Evolutionary conservation across 1,284 basidiomycete species (phyloP).

Genomic region (Ganoderma resinaceum): DNA sequence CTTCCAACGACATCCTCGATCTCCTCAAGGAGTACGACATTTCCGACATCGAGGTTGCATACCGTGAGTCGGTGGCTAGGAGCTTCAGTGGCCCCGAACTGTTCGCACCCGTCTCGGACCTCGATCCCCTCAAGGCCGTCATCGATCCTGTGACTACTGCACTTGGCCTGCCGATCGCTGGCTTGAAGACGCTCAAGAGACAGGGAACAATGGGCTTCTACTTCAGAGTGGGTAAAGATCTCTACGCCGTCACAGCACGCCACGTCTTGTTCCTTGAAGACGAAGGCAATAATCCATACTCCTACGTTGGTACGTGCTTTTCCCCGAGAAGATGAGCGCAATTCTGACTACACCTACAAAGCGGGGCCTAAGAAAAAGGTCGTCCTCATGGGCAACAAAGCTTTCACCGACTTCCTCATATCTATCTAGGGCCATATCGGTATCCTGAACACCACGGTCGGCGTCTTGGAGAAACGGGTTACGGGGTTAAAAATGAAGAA

Average conservation of each 20-base stretch:
- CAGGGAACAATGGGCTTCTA: slow-evolving; percentile 40
- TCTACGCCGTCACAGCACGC: background rate
- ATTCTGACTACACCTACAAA: background rate
- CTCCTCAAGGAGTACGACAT: slow-evolving; percentile 28
- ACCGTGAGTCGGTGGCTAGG: background rate
- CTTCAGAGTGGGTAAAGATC: background rate
- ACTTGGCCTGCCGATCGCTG: slow-evolving; percentile 43
- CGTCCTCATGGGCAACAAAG: background rate
- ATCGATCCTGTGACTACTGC: slow-evolving; percentile 44
- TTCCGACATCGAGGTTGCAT: background rate
- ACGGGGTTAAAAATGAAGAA: too few relatives aligned
- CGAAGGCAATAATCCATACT: background rate
- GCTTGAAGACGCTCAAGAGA: slow-evolving; percentile 24
- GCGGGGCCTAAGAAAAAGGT: background rate
- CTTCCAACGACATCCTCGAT: slow-evolving; percentile 32
- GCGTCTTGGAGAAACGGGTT: background rate
- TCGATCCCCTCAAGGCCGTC: slow-evolving; percentile 42
- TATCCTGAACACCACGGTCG: background rate
- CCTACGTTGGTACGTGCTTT: background rate
- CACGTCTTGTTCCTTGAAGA: background rate
- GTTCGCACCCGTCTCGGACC: slow-evolving; percentile 23
- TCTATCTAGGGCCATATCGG: background rate
- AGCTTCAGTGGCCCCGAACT: background rate
- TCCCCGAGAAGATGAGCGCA: background rate
- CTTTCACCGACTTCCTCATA: background rate